Evolutionary conservation across 805 yeast genomes (phyloP).

Genomic region (Ogataea zsoltii): DNA sequence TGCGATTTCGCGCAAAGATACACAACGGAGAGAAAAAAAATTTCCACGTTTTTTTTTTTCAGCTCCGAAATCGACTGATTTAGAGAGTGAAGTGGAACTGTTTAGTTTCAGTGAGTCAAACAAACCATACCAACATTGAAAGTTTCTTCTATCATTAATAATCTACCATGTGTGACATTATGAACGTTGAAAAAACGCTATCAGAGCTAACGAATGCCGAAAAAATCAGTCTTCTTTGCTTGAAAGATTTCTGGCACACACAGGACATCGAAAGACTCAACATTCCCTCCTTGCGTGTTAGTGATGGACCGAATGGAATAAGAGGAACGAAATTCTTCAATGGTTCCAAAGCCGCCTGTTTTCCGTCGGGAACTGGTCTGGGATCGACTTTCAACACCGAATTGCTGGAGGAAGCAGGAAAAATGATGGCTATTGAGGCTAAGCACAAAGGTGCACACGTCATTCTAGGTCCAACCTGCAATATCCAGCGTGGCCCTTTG

Average conservation of each 20-base stretch:
- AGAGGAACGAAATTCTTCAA: conserved; percentile 46
- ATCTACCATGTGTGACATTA: not conserved
- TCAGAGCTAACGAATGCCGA: not conserved
- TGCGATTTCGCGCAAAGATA: no score
- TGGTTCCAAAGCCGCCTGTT: conserved; percentile 44
- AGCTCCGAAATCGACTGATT: no score
- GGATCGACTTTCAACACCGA: conserved; percentile 46
- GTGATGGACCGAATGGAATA: conserved; percentile 52
- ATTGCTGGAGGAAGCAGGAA: conserved; percentile 40
- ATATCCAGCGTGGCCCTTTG: conserved; percentile 47
- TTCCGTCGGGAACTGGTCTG: conserved; percentile 49
- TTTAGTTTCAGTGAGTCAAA: no score
- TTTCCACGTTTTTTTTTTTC: no score
- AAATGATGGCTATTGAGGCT: conserved; percentile 48
- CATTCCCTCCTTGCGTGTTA: conserved; percentile 38
- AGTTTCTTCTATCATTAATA: no score
- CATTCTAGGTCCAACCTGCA: conserved; percentile 39
- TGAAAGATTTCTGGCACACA: conserved; percentile 45
- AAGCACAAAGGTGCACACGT: conserved; percentile 45
- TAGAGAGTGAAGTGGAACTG: no score
- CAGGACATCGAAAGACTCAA: conserved; percentile 33
- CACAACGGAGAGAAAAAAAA: no score
- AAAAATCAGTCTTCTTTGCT: not conserved
- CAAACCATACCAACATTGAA: no score
- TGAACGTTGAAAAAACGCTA: conserved; percentile 21